Evolutionary conservation across 805 yeast species (phyloP).

Genomic region (Ogataea paradorogensis): DNA sequence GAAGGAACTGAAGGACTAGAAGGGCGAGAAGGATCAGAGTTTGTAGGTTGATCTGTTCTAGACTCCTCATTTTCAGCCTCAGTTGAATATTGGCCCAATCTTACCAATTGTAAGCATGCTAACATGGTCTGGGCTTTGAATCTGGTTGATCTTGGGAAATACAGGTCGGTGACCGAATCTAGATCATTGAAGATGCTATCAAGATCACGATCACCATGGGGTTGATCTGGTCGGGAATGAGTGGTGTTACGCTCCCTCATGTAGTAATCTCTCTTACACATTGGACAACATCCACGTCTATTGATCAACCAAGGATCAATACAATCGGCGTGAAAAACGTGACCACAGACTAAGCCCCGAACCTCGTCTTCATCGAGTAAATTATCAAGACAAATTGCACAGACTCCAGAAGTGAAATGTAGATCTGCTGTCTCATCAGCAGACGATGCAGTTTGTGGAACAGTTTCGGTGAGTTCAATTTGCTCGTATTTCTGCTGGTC

Average conservation of each 20-base stretch:
- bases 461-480: constrained; percentile 11
- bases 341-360: constrained; percentile 77
- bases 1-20: background rate
- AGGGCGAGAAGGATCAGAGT: constrained; percentile 1
- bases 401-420: constrained; percentile 64
- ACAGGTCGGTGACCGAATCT: constrained; percentile 17
- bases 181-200: constrained; percentile 24
- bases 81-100: constrained; percentile 13
- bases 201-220: constrained; percentile 22
- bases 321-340: constrained; percentile 76
- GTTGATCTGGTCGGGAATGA: constrained; percentile 2
- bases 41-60: background rate
- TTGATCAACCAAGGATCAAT: constrained; percentile 78
- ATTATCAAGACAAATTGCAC: constrained; percentile 75
- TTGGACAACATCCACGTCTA: constrained; percentile 78
- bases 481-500: constrained; percentile 8
- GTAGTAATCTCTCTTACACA: constrained; percentile 71
- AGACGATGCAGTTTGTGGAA: constrained; percentile 9
- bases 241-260: constrained; percentile 30
- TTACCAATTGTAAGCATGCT: constrained; percentile 19
- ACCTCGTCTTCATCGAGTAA: constrained; percentile 62
- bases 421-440: constrained; percentile 19
- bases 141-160: constrained; percentile 25
- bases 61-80: background rate
- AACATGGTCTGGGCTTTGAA: constrained; percentile 28